A percentile compares a stretch with the other conserved stretches of the same genome.
Evolutionary conservation across 371 early-diverging fungal species (phyloP).

Genomic region (Saksenaea oblongispora): DNA sequence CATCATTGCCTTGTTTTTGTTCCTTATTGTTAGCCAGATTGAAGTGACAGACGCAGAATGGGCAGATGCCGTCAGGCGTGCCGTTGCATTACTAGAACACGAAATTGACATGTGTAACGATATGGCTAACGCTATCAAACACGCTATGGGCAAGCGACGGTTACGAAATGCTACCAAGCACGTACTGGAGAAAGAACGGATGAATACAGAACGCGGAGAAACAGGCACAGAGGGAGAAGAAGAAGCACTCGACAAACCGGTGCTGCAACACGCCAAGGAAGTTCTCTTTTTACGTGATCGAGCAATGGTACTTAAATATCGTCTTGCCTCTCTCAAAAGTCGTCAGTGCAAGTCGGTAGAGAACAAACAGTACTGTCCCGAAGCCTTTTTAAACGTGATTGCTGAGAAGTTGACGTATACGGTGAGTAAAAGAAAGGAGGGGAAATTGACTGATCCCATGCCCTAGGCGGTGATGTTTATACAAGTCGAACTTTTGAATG

Average conservation of each 20-base stretch:
- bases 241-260: slow-evolving; percentile 34
- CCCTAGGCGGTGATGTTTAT: slow-evolving; percentile 91
- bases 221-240: slow-evolving; percentile 34
- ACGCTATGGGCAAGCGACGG: slow-evolving; percentile 76
- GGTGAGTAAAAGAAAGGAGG: slow-evolving; percentile 16
- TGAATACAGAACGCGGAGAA: slow-evolving; percentile 45
- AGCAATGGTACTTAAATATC: slow-evolving; percentile 74
- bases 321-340: slow-evolving; percentile 77
- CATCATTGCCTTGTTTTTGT: no score
- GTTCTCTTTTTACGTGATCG: slow-evolving; percentile 78
- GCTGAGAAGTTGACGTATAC: slow-evolving; percentile 92
- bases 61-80: slow-evolving; percentile 84
- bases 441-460: background rate
- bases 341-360: slow-evolving; percentile 76
- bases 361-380: slow-evolving; percentile 91
- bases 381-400: slow-evolving; percentile 87
- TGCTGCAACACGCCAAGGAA: slow-evolving; percentile 79
- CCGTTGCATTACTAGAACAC: slow-evolving; percentile 73
- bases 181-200: slow-evolving; percentile 56
- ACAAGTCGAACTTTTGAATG: slow-evolving; percentile 93
- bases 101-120: slow-evolving; percentile 76
- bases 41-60: slow-evolving; percentile 93
- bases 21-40: slow-evolving; percentile 41
- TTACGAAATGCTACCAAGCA: slow-evolving; percentile 79
- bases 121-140: slow-evolving; percentile 72